Evolutionary conservation across 2,329 filamentous ascomycete genomes (phyloP).

Genomic region (Ophiostoma sp.): DNA sequence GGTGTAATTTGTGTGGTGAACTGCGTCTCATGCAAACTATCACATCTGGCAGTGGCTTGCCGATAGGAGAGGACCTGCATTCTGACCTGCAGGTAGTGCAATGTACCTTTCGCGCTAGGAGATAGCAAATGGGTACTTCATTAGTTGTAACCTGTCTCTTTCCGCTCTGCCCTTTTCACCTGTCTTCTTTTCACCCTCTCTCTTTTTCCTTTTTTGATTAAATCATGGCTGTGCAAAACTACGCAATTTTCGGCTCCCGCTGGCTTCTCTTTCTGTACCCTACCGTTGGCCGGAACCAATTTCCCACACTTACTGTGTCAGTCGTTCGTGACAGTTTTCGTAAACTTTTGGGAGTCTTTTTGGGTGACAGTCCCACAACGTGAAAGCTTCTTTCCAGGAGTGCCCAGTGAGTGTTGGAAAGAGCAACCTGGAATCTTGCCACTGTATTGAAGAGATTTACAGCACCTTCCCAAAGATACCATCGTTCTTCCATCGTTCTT

Average conservation of each 20-base stretch:
- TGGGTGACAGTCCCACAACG: background rate
- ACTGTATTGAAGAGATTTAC: background rate
- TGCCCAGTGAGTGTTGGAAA: background rate
- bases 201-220: constrained; percentile 10
- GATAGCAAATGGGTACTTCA: background rate
- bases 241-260: background rate
- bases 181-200: background rate
- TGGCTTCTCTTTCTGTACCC: background rate
- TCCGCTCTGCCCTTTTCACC: background rate
- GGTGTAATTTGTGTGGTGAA: background rate
- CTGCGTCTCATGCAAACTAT: background rate
- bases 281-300: background rate
- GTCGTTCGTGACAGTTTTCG: background rate
- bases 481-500: background rate
- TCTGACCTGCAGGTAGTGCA: background rate
- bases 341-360: too few relatives aligned
- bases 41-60: background rate
- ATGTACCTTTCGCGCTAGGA: constrained; percentile 7
- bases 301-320: background rate
- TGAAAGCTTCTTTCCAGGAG: background rate
- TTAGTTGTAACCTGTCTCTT: background rate
- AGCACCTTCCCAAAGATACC: background rate
- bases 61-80: background rate
- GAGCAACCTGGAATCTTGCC: background rate
- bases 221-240: constrained; percentile 13